Percentiles rank a stretch among this genome's conserved stretches.
Conservation (phyloP, 1,139 yeast species). For the Sporopachydermia cereana region DNA sequence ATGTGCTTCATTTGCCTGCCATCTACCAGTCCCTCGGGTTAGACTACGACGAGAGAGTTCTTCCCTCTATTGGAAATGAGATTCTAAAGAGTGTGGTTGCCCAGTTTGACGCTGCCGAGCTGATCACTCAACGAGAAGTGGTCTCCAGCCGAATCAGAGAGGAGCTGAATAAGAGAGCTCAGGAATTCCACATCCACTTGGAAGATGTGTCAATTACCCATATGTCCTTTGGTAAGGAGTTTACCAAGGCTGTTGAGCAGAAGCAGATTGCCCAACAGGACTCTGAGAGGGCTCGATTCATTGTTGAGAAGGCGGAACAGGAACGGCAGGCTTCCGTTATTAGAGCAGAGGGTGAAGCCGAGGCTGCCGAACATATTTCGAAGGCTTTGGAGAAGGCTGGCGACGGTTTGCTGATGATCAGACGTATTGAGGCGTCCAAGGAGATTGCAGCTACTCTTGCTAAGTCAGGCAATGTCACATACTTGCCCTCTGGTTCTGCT, state of each 20-base stretch:
- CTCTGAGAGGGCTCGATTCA: conserved; percentile 91
- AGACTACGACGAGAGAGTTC: conserved; percentile 93
- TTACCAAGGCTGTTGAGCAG: conserved; percentile 97
- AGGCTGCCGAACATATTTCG: conserved; percentile 91
- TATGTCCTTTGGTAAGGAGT: conserved; percentile 93
- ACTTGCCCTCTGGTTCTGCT: conserved; percentile 56
- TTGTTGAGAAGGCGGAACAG: conserved; percentile 96
- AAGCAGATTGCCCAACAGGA: conserved; percentile 99
- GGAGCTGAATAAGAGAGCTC: conserved; percentile 75
- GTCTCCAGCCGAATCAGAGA: conserved; percentile 84
- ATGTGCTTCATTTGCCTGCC: conserved; percentile 64
- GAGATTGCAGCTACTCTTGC: conserved; percentile 89
- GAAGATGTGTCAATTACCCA: conserved; percentile 98
- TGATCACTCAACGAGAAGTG: conserved; percentile 93
- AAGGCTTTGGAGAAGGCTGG: conserved; percentile 92
- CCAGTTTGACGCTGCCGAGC: conserved; percentile 95
- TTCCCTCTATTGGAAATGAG: conserved; percentile 96
- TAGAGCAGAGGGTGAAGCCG: conserved; percentile 99
- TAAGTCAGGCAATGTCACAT: conserved; percentile 76
- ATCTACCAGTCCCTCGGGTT: conserved; percentile 87
- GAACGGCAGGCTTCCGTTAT: conserved; percentile 91
- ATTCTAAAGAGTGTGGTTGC: conserved; percentile 92
- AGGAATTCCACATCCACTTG: conserved; percentile 78
- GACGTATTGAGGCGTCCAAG: conserved; percentile 94
- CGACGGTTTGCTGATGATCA: conserved; percentile 85